Base-by-base conservation (phyloP, 192 early-diverging fungal species). In the Coemansia sp. region DNA sequence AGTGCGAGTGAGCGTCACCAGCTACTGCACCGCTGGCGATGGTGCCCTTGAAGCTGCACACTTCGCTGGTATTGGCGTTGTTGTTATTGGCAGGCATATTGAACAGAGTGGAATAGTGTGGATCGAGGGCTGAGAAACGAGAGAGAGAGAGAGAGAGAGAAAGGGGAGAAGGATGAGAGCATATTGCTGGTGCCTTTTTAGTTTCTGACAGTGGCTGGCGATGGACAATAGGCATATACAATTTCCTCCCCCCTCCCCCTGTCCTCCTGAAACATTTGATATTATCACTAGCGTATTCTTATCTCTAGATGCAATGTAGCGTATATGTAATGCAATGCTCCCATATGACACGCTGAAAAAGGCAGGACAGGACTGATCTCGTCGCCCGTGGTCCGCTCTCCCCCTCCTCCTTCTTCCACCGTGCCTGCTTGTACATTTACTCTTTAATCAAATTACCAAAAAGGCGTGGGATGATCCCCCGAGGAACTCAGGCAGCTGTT, bases 11-110 rank as follows among this genome's bases (percentile, higher is more conserved):
- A 2, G 48, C 45, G 2, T 58, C 64, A 17, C 29, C 63, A n/a
- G 32, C 19, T 15, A 9, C 51, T 11, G 59, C 36, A 19, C 68
- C 64, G 48, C 63, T 29, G 61, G 53, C 57, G 44, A 60, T 29
- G n/a, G 44, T 64, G 45, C 58, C 37, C 72, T 82, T 82, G 34
- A 82, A 82, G 38, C 74, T 72, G 51, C 79, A 82, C 7, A 82
- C 75, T 41, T 32, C 51, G 60, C 31, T 58, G 25, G 50, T 53
- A 34, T 8, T 55, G 51, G 63, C 45, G 17, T 27, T 65, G 44
- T 27, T 29, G 23, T 53, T n/a, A 38, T 72, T 58, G 46, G 59
- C 15, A 55, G 50, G 25, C 50, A 53, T 53, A n/a, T 27, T 53
- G 25, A 4, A 48, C 7, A n/a, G 8, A 8, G 45, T 21, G 45